These are phyloP conservation scores for Fraxinus xanthoxyloides DNA, from an alignment of 305 asterid genomes.

Conservation along the genomic window DNA sequence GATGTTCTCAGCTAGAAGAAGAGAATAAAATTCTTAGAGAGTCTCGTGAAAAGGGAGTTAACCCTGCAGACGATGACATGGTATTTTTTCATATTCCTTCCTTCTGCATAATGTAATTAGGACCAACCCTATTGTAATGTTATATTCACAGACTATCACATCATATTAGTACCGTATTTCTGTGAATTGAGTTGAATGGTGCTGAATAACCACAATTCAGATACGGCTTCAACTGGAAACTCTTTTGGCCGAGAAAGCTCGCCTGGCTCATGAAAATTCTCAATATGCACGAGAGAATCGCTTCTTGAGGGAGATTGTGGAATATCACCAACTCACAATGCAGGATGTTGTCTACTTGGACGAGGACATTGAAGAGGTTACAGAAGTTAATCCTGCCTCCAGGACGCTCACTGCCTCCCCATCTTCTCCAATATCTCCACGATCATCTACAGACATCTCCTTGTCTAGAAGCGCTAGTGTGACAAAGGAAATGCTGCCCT, in stretches of 20 bases:
- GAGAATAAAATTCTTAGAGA: slow-evolving; percentile 82
- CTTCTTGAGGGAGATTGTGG: slow-evolving; percentile 80
- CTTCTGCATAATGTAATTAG: not conserved
- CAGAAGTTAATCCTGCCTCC: slow-evolving; percentile 51
- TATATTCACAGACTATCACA: not conserved
- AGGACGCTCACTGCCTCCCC: slow-evolving; percentile 48
- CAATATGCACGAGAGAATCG: slow-evolving; percentile 75
- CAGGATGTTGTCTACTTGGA: slow-evolving; percentile 75
- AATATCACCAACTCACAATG: slow-evolving; percentile 78
- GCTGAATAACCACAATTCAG: slow-evolving; percentile 23
- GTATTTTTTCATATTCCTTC: slow-evolving; percentile 30
- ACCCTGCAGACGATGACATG: slow-evolving; percentile 87
- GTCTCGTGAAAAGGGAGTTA: slow-evolving; percentile 65
- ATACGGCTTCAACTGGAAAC: slow-evolving; percentile 80
- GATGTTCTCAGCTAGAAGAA: slow-evolving; percentile 87
- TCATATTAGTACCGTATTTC: not conserved
- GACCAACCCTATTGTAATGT: not conserved
- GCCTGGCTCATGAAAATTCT: slow-evolving; percentile 68
- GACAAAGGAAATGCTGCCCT: not conserved
- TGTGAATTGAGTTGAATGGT: not conserved
- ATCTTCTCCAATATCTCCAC: slow-evolving; percentile 40
- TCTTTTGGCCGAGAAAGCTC: slow-evolving; percentile 72
- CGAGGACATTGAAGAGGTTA: slow-evolving; percentile 67
- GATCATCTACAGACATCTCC: slow-evolving; percentile 23
- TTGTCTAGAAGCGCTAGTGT: slow-evolving; percentile 16